These are phyloP conservation scores for Hypsizygus ulmarius DNA, from an alignment of 1,284 basidiomycete genomes.

Conservation along the genomic window DNA sequence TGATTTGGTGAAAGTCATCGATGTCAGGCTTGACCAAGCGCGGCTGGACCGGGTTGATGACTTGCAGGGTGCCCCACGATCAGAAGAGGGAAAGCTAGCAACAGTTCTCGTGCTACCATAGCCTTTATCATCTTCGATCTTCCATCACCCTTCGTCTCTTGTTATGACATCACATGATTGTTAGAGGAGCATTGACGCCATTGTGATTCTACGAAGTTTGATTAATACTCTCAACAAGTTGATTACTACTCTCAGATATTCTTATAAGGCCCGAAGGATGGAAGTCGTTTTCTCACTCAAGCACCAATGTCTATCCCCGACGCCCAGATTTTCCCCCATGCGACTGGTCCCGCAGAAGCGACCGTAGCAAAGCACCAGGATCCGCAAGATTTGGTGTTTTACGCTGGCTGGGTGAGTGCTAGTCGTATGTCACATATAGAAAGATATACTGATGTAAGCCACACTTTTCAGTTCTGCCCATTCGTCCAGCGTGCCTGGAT, in stretches of 20 bases:
- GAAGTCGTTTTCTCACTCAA: slow-evolving; percentile 3
- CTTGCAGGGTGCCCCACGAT: not conserved
- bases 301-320: slow-evolving; percentile 42
- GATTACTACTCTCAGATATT: not conserved
- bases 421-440: not conserved
- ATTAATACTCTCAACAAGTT: not conserved
- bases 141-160: not conserved
- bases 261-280: slow-evolving; percentile 8
- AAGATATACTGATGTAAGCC: not conserved
- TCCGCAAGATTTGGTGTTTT: slow-evolving; percentile 56
- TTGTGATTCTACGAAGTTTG: not conserved
- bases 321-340: slow-evolving; percentile 47
- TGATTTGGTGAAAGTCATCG: slow-evolving; percentile 50
- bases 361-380: slow-evolving; percentile 50
- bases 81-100: slow-evolving; percentile 10
- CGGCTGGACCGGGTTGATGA: not conserved
- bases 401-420: slow-evolving; percentile 56
- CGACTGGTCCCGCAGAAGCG: slow-evolving; percentile 56
- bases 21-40: slow-evolving; percentile 37
- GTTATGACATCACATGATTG: not conserved
- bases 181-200: not conserved
- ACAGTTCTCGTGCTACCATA: slow-evolving; percentile 34
- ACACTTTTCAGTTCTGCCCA: slow-evolving; percentile 55
- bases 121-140: not conserved
- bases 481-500: slow-evolving; percentile 72